These are phyloP conservation scores for Termitomyces titanicus DNA, from an alignment of 768 basidiomycete species.

Conservation along the genomic window DNA sequence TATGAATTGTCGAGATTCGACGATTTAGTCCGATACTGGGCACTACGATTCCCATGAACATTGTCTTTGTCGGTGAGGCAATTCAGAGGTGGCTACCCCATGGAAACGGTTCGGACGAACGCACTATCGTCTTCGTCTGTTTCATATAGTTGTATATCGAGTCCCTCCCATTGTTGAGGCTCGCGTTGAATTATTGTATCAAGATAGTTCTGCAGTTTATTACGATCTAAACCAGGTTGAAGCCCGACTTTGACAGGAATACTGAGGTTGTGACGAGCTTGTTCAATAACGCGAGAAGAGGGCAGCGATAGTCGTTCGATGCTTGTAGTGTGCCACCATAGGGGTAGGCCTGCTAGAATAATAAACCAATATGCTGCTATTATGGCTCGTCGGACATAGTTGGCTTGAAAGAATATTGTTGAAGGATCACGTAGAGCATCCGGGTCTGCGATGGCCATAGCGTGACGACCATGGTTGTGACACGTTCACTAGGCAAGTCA, in stretches of 20 bases:
- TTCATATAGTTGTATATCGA: constrained; percentile 32
- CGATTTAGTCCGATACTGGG: not conserved
- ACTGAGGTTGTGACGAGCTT: constrained; percentile 40
- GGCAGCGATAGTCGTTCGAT: constrained; percentile 83
- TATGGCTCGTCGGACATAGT: constrained; percentile 50
- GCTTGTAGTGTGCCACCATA: constrained; percentile 94
- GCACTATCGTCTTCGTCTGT: constrained; percentile 12
- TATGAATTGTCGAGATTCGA: constrained; percentile 16
- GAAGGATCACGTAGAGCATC: constrained; percentile 38
- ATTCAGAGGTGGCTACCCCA: not conserved
- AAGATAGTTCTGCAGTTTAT: constrained; percentile 21
- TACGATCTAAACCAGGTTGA: constrained; percentile 17
- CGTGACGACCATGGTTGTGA: constrained; percentile 2
- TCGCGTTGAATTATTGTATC: constrained; percentile 20
- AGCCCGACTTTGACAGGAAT: constrained; percentile 47
- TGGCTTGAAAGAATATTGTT: constrained; percentile 49
- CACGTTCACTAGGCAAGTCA: constrained; percentile 8
- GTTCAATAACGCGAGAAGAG: constrained; percentile 48
- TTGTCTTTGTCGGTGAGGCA: not conserved
- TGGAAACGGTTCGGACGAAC: not conserved
- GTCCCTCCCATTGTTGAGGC: constrained; percentile 37
- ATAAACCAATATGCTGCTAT: constrained; percentile 76
- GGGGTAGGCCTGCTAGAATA: constrained; percentile 73
- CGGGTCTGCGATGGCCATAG: constrained; percentile 10
- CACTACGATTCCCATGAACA: not conserved